Percentiles rank a stretch among this genome's conserved stretches.
Conservation (phyloP, 352 stramenopile genomes). For the Phytophthora lateralis region DNA sequence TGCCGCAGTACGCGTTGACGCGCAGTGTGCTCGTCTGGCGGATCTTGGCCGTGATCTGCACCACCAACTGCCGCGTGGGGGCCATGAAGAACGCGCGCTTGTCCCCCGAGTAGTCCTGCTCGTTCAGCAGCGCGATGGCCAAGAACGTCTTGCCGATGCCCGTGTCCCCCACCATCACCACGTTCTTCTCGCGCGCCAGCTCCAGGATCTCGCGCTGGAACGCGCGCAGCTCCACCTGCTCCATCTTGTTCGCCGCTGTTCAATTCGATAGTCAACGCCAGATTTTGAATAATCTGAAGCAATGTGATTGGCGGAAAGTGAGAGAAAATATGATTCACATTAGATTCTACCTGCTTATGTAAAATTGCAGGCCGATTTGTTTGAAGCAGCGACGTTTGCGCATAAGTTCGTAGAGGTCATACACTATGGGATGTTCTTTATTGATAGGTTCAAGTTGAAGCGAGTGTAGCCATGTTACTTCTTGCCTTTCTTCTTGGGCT, state of each 20-base stretch:
- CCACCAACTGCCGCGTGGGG: slow-evolving; percentile 80
- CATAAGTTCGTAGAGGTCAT: no score
- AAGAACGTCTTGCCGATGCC: slow-evolving; percentile 89
- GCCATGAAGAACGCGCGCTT: slow-evolving; percentile 83
- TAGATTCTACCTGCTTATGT: no score
- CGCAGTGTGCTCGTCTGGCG: slow-evolving; percentile 59
- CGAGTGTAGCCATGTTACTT: slow-evolving; percentile 32
- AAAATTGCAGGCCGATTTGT: no score
- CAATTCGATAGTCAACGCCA: slow-evolving; percentile 6
- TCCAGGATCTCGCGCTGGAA: slow-evolving; percentile 79
- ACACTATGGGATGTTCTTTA: no score
- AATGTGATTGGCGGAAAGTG: slow-evolving; percentile 20
- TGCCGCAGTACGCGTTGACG: slow-evolving; percentile 61
- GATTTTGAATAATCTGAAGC: not conserved
- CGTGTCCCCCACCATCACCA: slow-evolving; percentile 85
- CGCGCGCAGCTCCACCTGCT: slow-evolving; percentile 55
- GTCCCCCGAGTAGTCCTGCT: slow-evolving; percentile 73
- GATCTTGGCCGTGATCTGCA: slow-evolving; percentile 83
- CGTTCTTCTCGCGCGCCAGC: slow-evolving; percentile 71
- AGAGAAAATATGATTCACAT: no score
- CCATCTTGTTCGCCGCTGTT: slow-evolving; percentile 15
- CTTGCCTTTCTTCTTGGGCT: slow-evolving; percentile 45
- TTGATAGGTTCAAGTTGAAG: slow-evolving; percentile 23
- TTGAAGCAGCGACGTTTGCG: no score
- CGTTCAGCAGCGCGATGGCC: slow-evolving; percentile 71